Percentiles rank a stretch among this genome's conserved stretches.
These are phyloP conservation scores for Penicillium psychrofluorescens DNA, from an alignment of 495 filamentous ascomycete species.

Conservation along the genomic window DNA sequence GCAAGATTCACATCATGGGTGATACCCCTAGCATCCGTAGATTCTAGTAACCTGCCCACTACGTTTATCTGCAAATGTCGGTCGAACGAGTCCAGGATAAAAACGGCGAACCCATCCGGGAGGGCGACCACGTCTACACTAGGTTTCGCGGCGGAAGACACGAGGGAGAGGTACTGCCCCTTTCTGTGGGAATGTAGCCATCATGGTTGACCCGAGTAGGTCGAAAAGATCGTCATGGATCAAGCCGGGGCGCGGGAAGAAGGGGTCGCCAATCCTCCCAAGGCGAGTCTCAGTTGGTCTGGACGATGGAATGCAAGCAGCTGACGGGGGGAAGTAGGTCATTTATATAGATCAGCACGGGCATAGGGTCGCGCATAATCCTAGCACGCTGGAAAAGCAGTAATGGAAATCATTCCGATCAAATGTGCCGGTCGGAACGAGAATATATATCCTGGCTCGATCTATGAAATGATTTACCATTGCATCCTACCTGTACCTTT, in stretches of 20 bases:
- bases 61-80: not conserved
- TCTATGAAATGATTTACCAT: too few species aligned
- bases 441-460: too few species aligned
- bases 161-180: constrained; percentile 13
- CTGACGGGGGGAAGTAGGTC: constrained; percentile 3
- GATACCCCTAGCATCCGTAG: too few species aligned
- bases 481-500: too few species aligned
- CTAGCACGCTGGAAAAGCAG: constrained; percentile 12
- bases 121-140: constrained; percentile 13
- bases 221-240: constrained; percentile 14
- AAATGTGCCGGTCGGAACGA: too few species aligned
- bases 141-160: constrained; percentile 10
- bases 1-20: constrained; percentile 1
- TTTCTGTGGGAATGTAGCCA: not conserved
- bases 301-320: not conserved
- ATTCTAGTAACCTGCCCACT: too few species aligned
- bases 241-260: constrained; percentile 7
- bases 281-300: constrained; percentile 5
- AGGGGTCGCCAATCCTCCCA: constrained; percentile 13
- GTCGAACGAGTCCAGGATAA: constrained; percentile 9
- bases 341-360: constrained; percentile 23
- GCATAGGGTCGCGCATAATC: constrained; percentile 20
- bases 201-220: constrained; percentile 2
- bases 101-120: constrained; percentile 9
- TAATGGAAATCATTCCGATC: not conserved